Evolutionary conservation across 306 rosid genomes (phyloP).

Genomic region (Cicer cuneatum): DNA sequence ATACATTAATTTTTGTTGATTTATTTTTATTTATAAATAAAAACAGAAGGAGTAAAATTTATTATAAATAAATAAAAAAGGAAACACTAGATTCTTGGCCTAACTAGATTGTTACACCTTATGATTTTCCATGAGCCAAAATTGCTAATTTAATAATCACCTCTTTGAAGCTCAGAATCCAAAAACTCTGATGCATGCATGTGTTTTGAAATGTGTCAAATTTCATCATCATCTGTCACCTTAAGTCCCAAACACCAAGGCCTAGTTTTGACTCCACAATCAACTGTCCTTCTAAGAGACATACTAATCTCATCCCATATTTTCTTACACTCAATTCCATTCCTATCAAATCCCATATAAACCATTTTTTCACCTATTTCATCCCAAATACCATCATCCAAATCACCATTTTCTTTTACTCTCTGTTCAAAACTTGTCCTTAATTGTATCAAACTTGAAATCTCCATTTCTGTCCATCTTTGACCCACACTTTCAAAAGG

Average conservation of each 20-base stretch:
- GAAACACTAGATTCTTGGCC: neutral
- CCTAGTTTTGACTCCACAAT: conserved; percentile 43
- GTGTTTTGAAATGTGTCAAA: conserved; percentile 50
- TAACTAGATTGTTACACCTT: conserved; percentile 21
- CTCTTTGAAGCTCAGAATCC: conserved; percentile 9
- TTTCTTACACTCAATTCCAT: conserved; percentile 50
- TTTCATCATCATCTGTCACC: conserved; percentile 55
- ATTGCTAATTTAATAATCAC: conserved; percentile 6
- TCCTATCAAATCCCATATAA: conserved; percentile 54
- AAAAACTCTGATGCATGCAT: conserved; percentile 2
- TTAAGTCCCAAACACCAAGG: conserved; percentile 64
- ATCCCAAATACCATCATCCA: conserved; percentile 49
- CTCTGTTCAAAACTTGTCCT: conserved; percentile 49
- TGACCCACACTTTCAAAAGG: conserved; percentile 31
- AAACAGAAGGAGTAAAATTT: too few relatives aligned
- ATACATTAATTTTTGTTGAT: too few relatives aligned
- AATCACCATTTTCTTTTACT: conserved; percentile 48
- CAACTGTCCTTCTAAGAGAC: conserved; percentile 50
- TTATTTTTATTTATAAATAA: too few relatives aligned
- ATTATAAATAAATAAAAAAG: too few relatives aligned
- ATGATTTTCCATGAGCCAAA: conserved; percentile 35
- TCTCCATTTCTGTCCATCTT: conserved; percentile 57
- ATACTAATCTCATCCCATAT: conserved; percentile 57
- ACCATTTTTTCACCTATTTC: conserved; percentile 54
- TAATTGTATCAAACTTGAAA: conserved; percentile 52